Percentiles rank a stretch among this genome's conserved stretches.
Conservation (phyloP, 176 grass and related monocot species). For the Saccharum spontaneum region DNA sequence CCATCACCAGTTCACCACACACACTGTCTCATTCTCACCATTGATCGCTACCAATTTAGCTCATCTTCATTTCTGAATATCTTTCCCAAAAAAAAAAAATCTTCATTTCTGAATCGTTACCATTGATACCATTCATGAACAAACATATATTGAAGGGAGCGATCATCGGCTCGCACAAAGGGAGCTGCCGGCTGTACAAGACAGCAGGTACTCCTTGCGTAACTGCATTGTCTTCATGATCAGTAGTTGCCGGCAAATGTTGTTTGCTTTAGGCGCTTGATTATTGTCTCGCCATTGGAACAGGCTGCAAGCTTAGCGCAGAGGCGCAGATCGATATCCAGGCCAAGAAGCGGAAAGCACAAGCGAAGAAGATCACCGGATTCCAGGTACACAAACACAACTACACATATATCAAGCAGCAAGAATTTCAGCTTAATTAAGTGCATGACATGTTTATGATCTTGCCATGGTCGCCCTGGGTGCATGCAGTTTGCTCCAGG, state of each 20-base stretch:
- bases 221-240: neutral
- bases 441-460: neutral
- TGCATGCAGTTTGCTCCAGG: constrained; percentile 64
- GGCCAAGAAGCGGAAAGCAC: constrained; percentile 69
- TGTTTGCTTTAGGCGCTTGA: neutral
- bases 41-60: neutral
- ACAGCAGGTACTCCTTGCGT: constrained; percentile 47
- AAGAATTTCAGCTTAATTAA: neutral
- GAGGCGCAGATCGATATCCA: constrained; percentile 68
- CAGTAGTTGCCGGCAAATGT: neutral
- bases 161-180: constrained; percentile 81
- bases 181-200: constrained; percentile 77
- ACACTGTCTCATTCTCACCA: neutral
- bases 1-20: neutral
- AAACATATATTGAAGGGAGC: constrained; percentile 49
- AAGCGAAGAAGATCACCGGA: constrained; percentile 87
- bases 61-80: neutral
- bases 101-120: too few species aligned
- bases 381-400: constrained; percentile 57
- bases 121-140: neutral
- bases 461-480: neutral
- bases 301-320: constrained; percentile 70
- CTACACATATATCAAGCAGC: neutral
- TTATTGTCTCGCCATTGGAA: neutral
- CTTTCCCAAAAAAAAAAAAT: too few species aligned